phyloP scores from a whole-genome alignment of 2,329 filamentous ascomycete species.

The Aureobasidium sp. region DNA sequence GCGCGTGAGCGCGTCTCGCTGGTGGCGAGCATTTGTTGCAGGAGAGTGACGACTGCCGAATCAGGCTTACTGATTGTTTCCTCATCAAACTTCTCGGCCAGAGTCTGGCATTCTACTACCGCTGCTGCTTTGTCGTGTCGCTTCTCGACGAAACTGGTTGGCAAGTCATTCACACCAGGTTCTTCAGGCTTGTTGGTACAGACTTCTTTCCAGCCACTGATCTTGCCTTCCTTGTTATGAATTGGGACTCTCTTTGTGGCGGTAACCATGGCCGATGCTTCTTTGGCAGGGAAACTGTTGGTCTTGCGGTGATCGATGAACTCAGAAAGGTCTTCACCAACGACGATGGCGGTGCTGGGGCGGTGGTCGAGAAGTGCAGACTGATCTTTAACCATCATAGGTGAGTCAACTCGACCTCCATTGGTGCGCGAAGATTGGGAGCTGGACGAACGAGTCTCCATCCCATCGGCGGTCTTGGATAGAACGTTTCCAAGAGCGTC shows the following conservation, averaged over 20 bases:
- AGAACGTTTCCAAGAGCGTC: background rate
- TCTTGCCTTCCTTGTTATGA: constrained; percentile 9
- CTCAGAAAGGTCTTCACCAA: constrained; percentile 3
- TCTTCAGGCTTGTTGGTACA: background rate
- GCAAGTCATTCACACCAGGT: background rate
- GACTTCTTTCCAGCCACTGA: constrained; percentile 11
- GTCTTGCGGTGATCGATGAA: constrained; percentile 8
- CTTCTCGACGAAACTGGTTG: background rate
- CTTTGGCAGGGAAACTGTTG: background rate
- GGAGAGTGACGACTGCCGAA: background rate
- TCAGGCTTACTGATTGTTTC: constrained; percentile 10
- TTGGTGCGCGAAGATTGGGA: background rate
- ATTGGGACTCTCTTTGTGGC: background rate
- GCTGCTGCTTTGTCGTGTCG: background rate
- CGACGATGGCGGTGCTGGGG: background rate
- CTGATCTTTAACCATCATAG: background rate
- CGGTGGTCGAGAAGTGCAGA: background rate
- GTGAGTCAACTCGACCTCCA: background rate
- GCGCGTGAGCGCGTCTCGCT: constrained; percentile 1
- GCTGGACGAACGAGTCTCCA: background rate
- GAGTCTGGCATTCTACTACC: constrained; percentile 1
- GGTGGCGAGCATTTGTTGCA: constrained; percentile 6
- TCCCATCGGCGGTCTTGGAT: background rate
- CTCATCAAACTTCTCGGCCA: constrained; percentile 6
- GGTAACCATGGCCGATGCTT: background rate